A percentile compares a stretch with the other conserved stretches of the same genome.
Conservation (phyloP, 176 grass and related monocot genomes). For the Echinochloa phyllopogon region DNA sequence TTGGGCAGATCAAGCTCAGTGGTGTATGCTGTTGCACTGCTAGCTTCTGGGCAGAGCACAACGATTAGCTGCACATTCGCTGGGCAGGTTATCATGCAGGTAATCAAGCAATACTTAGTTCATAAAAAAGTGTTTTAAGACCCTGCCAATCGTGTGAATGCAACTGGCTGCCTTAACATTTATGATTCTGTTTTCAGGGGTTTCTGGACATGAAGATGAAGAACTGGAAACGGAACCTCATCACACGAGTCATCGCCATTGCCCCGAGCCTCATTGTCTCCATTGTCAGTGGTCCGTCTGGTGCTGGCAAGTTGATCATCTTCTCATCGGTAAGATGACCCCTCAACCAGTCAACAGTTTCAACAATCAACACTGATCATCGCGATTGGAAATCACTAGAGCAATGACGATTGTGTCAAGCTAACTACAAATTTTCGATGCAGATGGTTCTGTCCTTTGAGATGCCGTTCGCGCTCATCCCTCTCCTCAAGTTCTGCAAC, state of each 20-base stretch:
- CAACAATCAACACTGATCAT: background rate
- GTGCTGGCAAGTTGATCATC: slow-evolving; percentile 60
- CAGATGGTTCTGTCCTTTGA: slow-evolving; percentile 82
- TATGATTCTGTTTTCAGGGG: slow-evolving; percentile 35
- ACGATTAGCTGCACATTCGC: slow-evolving; percentile 88
- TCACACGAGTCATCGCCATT: slow-evolving; percentile 74
- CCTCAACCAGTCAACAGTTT: background rate
- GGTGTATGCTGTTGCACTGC: slow-evolving; percentile 73
- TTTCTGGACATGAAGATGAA: slow-evolving; percentile 89
- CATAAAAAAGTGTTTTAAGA: background rate
- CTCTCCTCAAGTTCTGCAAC: slow-evolving; percentile 75
- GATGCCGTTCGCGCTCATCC: slow-evolving; percentile 71
- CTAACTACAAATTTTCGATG: background rate
- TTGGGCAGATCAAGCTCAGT: slow-evolving; percentile 69
- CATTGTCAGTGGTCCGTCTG: slow-evolving; percentile 56
- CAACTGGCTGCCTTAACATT: no score
- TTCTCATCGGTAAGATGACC: slow-evolving; percentile 52
- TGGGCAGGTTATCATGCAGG: slow-evolving; percentile 88
- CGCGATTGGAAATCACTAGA: background rate
- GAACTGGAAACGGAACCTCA: slow-evolving; percentile 74
- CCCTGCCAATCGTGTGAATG: background rate
- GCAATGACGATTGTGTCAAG: background rate
- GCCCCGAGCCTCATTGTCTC: slow-evolving; percentile 63
- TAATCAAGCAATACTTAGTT: background rate
- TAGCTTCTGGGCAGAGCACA: slow-evolving; percentile 92